Conservation (phyloP, 2,329 filamentous ascomycete species). For the Raffaelea deltoideospora region DNA sequence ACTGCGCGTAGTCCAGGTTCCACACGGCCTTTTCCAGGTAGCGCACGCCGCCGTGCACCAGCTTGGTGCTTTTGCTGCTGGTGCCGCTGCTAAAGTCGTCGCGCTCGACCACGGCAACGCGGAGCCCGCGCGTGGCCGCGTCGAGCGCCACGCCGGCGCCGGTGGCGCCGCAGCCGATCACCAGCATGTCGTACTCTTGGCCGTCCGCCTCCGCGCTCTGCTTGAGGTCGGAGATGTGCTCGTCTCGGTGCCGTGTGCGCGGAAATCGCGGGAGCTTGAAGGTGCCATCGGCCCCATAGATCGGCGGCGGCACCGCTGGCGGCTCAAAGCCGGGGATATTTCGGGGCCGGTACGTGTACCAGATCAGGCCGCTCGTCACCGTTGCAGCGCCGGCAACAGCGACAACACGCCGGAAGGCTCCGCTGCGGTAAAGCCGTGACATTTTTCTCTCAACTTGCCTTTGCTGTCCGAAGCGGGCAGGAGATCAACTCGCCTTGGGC, state of each 20-base stretch:
- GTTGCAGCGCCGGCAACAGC: constrained; percentile 25
- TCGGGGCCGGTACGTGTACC: constrained; percentile 48
- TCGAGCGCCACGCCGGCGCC: constrained; percentile 70
- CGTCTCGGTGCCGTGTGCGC: constrained; percentile 42
- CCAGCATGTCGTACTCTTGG: constrained; percentile 57
- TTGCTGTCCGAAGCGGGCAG: too few relatives aligned
- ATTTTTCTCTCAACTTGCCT: too few relatives aligned
- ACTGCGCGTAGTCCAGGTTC: constrained; percentile 75
- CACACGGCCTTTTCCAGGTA: constrained; percentile 79
- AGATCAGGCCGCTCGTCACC: constrained; percentile 28
- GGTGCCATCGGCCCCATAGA: constrained; percentile 51
- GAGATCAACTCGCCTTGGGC: too few relatives aligned
- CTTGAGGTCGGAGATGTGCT: constrained; percentile 48
- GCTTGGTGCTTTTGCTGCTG: constrained; percentile 75
- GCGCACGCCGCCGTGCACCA: constrained; percentile 72
- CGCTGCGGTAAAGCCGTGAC: constrained; percentile 13
- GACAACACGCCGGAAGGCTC: constrained; percentile 26
- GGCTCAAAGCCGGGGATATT: constrained; percentile 57
- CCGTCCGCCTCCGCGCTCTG: constrained; percentile 23
- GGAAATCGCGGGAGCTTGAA: constrained; percentile 54
- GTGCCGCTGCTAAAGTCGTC: constrained; percentile 74
- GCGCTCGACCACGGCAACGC: constrained; percentile 66
- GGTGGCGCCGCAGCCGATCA: constrained; percentile 69
- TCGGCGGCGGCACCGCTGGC: constrained; percentile 54
- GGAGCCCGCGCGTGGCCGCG: constrained; percentile 62